phyloP scores from a whole-genome alignment of 129 eudicot species.

The Dittrichia graveolens region DNA sequence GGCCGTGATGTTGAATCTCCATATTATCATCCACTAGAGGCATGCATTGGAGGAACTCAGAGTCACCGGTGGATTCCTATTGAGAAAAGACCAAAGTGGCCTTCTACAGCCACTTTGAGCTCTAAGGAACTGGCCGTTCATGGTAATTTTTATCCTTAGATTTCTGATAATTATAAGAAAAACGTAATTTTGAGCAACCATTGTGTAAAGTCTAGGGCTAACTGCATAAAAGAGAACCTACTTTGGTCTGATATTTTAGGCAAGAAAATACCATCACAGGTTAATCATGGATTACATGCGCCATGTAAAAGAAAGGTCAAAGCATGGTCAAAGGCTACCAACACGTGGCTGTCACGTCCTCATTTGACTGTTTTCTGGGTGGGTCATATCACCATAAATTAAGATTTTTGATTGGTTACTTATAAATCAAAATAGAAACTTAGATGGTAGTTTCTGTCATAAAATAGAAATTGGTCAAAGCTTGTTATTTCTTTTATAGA shows the following conservation, averaged over 20 bases:
- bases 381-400: background rate
- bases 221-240: slow-evolving; percentile 4
- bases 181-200: background rate
- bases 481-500: background rate
- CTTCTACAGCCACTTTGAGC: slow-evolving; percentile 62
- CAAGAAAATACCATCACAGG: background rate
- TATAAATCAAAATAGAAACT: background rate
- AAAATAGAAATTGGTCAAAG: background rate
- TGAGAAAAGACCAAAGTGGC: slow-evolving; percentile 86
- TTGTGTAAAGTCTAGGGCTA: slow-evolving; percentile 1
- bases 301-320: background rate
- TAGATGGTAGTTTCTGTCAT: background rate
- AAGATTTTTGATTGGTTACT: background rate
- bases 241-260: background rate
- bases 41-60: slow-evolving; percentile 92
- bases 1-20: slow-evolving; percentile 85
- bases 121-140: slow-evolving; percentile 61
- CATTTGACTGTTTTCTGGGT: background rate
- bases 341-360: background rate
- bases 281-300: background rate
- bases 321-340: background rate
- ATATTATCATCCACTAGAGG: slow-evolving; percentile 78
- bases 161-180: background rate
- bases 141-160: slow-evolving; percentile 41
- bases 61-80: slow-evolving; percentile 88